A percentile compares a stretch with the other conserved stretches of the same genome.
These are phyloP conservation scores for Exsudoporus frostii DNA, from an alignment of 768 basidiomycete genomes.

Conservation along the genomic window DNA sequence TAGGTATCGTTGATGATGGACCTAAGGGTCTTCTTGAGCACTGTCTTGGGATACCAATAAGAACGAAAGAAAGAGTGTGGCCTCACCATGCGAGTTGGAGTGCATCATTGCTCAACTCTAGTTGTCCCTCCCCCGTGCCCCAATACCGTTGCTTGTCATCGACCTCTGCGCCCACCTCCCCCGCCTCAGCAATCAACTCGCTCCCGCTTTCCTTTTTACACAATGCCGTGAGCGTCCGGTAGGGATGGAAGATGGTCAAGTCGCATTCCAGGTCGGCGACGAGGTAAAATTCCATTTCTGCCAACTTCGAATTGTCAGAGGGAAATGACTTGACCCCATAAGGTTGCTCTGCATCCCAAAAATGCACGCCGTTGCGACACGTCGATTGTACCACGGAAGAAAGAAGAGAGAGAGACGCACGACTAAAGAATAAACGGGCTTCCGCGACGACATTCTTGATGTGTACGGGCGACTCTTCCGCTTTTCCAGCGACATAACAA, in stretches of 20 bases:
- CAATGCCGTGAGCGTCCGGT: conserved; percentile 79
- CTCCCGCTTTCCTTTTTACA: conserved; percentile 55
- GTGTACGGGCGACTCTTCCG: conserved; percentile 92
- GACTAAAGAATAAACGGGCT: conserved; percentile 71
- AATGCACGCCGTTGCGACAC: not conserved
- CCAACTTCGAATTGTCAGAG: conserved; percentile 85
- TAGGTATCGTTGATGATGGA: conserved; percentile 97
- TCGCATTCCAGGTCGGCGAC: conserved; percentile 97
- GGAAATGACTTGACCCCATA: conserved; percentile 80
- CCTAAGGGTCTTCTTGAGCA: conserved; percentile 42
- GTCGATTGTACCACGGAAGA: not conserved
- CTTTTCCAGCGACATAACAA: conserved; percentile 94
- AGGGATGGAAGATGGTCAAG: conserved; percentile 90
- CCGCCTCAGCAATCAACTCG: conserved; percentile 51
- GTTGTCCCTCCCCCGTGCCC: conserved; percentile 76
- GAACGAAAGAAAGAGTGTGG: conserved; percentile 2
- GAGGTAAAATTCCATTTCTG: conserved; percentile 99
- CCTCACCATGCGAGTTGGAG: conserved; percentile 89
- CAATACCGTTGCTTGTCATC: conserved; percentile 67
- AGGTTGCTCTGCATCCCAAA: conserved; percentile 46
- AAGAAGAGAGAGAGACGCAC: conserved; percentile 37
- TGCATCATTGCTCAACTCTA: conserved; percentile 71
- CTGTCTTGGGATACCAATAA: not conserved
- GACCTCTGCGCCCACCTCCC: conserved; percentile 48
- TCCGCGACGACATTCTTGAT: conserved; percentile 91